Conservation (phyloP, 2,329 filamentous ascomycete genomes). For the Teratosphaeria gauchensis region DNA sequence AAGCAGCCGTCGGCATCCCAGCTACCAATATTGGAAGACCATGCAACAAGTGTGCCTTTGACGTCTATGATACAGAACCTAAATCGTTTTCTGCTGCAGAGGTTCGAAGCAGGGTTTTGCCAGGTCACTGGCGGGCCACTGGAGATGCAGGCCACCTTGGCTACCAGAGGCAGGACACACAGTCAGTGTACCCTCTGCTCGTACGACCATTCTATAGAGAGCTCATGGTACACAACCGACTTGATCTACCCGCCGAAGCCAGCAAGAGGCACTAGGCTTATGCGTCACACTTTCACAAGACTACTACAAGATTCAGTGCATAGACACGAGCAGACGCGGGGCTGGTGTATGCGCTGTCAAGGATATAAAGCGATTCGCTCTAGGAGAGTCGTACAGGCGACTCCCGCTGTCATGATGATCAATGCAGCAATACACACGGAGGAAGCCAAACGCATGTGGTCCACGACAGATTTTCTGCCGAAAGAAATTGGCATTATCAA, state of each 20-base stretch:
- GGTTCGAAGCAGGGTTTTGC: conserved; percentile 57
- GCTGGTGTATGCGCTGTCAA: conserved; percentile 87
- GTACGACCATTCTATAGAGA: conserved; percentile 73
- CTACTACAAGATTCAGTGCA: conserved; percentile 90
- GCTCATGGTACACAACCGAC: conserved; percentile 74
- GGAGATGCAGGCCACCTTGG: conserved; percentile 63
- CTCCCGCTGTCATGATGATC: conserved; percentile 79
- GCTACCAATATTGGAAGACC: conserved; percentile 76
- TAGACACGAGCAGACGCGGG: conserved; percentile 75
- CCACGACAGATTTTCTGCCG: conserved; percentile 80
- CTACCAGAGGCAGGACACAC: conserved; percentile 59
- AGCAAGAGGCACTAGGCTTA: conserved; percentile 25
- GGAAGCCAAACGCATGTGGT: conserved; percentile 75
- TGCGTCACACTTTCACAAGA: conserved; percentile 63
- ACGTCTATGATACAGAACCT: conserved; percentile 78
- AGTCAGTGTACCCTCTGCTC: conserved; percentile 81
- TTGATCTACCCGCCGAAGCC: conserved; percentile 61
- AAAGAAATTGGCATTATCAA: conserved; percentile 90
- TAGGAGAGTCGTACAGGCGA: conserved; percentile 69
- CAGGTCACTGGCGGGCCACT: conserved; percentile 53
- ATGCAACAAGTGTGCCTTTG: conserved; percentile 60
- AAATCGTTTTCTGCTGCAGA: conserved; percentile 75
- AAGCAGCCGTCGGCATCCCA: conserved; percentile 68
- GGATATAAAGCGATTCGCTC: conserved; percentile 83
- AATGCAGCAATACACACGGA: conserved; percentile 67